A percentile compares a stretch with the other conserved stretches of the same genome.
Conservation (phyloP, 495 filamentous ascomycete genomes). For the Penicillium ucsense region DNA sequence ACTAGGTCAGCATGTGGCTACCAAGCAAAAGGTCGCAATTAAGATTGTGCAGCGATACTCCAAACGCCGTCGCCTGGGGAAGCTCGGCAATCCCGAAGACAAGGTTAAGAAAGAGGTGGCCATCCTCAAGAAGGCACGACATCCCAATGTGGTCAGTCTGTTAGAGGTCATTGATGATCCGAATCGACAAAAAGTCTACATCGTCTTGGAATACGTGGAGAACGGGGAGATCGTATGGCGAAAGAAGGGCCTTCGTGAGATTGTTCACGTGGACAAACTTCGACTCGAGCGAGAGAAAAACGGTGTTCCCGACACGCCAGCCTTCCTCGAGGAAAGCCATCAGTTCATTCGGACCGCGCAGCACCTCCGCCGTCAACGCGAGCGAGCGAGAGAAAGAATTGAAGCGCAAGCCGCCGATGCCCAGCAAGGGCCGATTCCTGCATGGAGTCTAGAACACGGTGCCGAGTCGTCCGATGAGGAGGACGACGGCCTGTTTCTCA, state of each 20-base stretch:
- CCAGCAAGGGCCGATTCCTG: slow-evolving; percentile 35
- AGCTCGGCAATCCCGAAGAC: slow-evolving; percentile 63
- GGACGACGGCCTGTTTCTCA: slow-evolving; percentile 30
- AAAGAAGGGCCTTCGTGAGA: slow-evolving; percentile 67
- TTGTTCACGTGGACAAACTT: slow-evolving; percentile 71
- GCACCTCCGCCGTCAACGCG: slow-evolving; percentile 46
- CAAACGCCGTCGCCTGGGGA: slow-evolving; percentile 82
- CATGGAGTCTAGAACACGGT: slow-evolving; percentile 77
- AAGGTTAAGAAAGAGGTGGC: slow-evolving; percentile 97
- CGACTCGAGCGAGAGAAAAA: slow-evolving; percentile 62
- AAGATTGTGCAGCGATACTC: slow-evolving; percentile 97
- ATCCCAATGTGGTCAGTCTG: slow-evolving; percentile 88
- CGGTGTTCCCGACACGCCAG: slow-evolving; percentile 45
- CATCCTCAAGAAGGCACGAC: slow-evolving; percentile 94
- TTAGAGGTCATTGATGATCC: slow-evolving; percentile 98
- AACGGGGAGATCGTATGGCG: slow-evolving; percentile 91
- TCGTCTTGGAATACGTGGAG: slow-evolving; percentile 90
- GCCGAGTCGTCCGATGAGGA: slow-evolving; percentile 51
- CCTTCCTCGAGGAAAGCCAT: slow-evolving; percentile 50
- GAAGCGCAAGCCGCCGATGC: slow-evolving; percentile 39
- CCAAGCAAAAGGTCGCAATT: slow-evolving; percentile 80
- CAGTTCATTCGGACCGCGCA: slow-evolving; percentile 48
- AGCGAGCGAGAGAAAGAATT: slow-evolving; percentile 44
- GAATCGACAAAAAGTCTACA: slow-evolving; percentile 91
- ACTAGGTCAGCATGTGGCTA: slow-evolving; percentile 68